Evolutionary conservation across 495 filamentous ascomycete species (phyloP).

Genomic region (Sordaria brevicollis): DNA sequence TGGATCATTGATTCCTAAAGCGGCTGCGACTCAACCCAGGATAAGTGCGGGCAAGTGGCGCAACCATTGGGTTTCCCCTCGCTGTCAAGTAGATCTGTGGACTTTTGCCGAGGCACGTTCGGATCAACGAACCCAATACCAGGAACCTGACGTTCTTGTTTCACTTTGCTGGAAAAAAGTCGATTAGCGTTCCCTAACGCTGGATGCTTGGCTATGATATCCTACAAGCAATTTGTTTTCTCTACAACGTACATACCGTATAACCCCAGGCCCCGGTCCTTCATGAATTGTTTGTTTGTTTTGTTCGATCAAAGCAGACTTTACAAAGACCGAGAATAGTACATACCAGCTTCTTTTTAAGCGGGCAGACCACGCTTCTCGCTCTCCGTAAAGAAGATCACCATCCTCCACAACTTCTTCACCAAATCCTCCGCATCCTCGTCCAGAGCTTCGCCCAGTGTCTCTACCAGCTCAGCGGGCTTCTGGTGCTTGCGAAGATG

Average conservation of each 20-base stretch:
- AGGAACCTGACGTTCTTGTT: no score
- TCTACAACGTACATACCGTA: neutral
- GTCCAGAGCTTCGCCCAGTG: slow-evolving; percentile 81
- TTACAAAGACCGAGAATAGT: neutral
- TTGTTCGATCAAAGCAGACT: neutral
- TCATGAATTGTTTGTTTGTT: neutral
- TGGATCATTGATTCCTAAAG: neutral
- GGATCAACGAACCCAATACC: neutral
- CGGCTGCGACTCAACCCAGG: neutral
- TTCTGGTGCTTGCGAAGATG: slow-evolving; percentile 68
- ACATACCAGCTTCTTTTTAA: slow-evolving; percentile 17
- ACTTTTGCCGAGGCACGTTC: neutral
- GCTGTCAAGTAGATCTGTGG: neutral
- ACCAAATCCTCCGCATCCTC: slow-evolving; percentile 92
- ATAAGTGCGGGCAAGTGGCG: neutral
- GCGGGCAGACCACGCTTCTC: slow-evolving; percentile 83
- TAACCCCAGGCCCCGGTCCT: neutral
- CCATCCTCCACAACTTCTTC: slow-evolving; percentile 95
- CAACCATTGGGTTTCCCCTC: neutral
- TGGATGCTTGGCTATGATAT: neutral
- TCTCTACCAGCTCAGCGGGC: slow-evolving; percentile 73
- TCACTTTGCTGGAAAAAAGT: neutral
- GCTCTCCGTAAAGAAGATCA: slow-evolving; percentile 95
- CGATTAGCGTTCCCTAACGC: neutral
- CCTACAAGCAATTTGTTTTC: neutral